phyloP scores from a whole-genome alignment of 306 rosid genomes.

The Spatholobus suberectus region DNA sequence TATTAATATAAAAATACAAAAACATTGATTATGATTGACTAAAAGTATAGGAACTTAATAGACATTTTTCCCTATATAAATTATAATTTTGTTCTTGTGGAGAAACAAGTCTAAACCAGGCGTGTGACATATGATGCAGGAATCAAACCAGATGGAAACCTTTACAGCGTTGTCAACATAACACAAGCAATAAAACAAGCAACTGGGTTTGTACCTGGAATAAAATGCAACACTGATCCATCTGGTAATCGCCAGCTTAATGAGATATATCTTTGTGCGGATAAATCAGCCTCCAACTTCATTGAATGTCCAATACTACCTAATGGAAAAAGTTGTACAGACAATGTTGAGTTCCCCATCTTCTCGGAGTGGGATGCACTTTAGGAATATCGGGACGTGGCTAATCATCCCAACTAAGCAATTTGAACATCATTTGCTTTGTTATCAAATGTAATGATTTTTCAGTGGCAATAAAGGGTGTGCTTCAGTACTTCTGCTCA shows the following conservation, averaged over 20 bases:
- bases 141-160: constrained; percentile 51
- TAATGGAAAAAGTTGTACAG: constrained; percentile 36
- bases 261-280: constrained; percentile 60
- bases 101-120: not conserved
- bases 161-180: constrained; percentile 44
- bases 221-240: constrained; percentile 59
- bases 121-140: constrained; percentile 27
- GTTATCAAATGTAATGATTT: not conserved
- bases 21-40: too few relatives aligned
- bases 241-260: constrained; percentile 53
- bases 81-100: not conserved
- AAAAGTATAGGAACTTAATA: too few relatives aligned
- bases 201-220: constrained; percentile 44
- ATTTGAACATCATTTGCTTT: not conserved
- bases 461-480: too few relatives aligned
- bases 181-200: constrained; percentile 37
- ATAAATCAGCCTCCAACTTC: constrained; percentile 53
- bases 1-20: too few relatives aligned
- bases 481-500: not conserved
- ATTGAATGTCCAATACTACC: constrained; percentile 59
- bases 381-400: too few relatives aligned
- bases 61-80: too few relatives aligned
- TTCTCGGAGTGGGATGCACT: constrained; percentile 27
- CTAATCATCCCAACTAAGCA: not conserved
- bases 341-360: constrained; percentile 49